A percentile compares a stretch with the other conserved stretches of the same genome.
phyloP scores from a whole-genome alignment of 441 rosid genomes.

The Melastoma candidum region DNA sequence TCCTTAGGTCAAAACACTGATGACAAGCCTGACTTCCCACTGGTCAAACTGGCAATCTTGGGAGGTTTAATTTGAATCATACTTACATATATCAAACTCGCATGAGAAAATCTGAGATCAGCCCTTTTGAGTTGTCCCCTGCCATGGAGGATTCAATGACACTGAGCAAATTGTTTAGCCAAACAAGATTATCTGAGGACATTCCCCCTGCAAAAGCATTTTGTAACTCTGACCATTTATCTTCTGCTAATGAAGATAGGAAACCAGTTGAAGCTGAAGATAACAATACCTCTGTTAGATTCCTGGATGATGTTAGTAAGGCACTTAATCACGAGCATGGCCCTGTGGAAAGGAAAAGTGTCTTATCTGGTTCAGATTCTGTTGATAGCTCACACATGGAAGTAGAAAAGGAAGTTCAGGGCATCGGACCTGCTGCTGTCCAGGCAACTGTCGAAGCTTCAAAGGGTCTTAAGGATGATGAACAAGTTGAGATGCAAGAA shows the following conservation, averaged over 20 bases:
- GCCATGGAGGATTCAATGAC: slow-evolving; percentile 32
- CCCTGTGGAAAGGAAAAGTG: slow-evolving; percentile 32
- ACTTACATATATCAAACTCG: slow-evolving; percentile 52
- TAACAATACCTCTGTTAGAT: slow-evolving; percentile 39
- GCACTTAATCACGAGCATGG: slow-evolving; percentile 22
- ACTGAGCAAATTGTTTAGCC: slow-evolving; percentile 22
- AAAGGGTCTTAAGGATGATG: slow-evolving; percentile 28
- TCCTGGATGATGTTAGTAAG: slow-evolving; percentile 24
- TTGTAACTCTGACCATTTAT: slow-evolving; percentile 20
- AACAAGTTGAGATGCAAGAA: slow-evolving; percentile 31
- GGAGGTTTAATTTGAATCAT: slow-evolving; percentile 38
- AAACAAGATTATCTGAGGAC: slow-evolving; percentile 23
- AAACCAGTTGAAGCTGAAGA: slow-evolving; percentile 49
- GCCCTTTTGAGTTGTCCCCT: slow-evolving; percentile 33
- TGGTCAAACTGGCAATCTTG: slow-evolving; percentile 60
- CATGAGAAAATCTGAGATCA: slow-evolving; percentile 42
- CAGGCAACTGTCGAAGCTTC: slow-evolving; percentile 25
- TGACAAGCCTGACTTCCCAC: slow-evolving; percentile 30
- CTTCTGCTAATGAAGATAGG: slow-evolving; percentile 23
- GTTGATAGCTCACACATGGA: slow-evolving; percentile 36
- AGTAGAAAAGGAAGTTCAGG: slow-evolving; percentile 26
- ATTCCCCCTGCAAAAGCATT: slow-evolving; percentile 24
- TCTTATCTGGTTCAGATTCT: slow-evolving; percentile 31
- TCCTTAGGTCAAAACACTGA: slow-evolving; percentile 19
- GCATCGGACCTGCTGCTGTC: slow-evolving; percentile 24